A percentile compares a stretch with the other conserved stretches of the same genome.
Conservation (phyloP, 306 rosid species). For the Abrus pulchellus region DNA sequence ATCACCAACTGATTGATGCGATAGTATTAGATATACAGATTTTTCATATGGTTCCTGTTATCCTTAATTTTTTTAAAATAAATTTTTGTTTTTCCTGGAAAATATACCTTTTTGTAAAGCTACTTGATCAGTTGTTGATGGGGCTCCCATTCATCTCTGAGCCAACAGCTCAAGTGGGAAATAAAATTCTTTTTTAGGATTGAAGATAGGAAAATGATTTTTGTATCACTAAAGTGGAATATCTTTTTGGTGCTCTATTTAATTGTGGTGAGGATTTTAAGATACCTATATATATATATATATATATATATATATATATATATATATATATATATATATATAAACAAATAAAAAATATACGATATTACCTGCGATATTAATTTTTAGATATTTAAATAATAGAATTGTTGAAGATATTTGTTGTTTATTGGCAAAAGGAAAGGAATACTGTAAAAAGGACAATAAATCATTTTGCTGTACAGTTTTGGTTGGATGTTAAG, state of each 20-base stretch:
- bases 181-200: constrained; percentile 39
- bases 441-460: constrained; percentile 45
- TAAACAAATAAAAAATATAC: too few relatives aligned
- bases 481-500: constrained; percentile 51
- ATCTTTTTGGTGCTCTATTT: too few relatives aligned
- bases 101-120: constrained; percentile 20
- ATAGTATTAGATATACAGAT: constrained; percentile 26
- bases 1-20: constrained; percentile 24
- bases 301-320: too few relatives aligned
- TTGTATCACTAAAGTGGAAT: too few relatives aligned
- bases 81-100: not conserved
- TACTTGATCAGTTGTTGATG: constrained; percentile 3
- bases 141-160: constrained; percentile 5
- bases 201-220: not conserved
- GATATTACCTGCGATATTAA: too few relatives aligned
- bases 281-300: too few relatives aligned
- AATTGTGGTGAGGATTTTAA: too few relatives aligned
- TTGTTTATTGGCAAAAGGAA: not conserved
- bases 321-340: too few relatives aligned
- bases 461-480: constrained; percentile 49
- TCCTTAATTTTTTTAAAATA: not conserved
- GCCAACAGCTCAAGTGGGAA: constrained; percentile 16
- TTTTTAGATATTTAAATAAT: too few relatives aligned
- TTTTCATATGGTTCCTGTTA: constrained; percentile 11
- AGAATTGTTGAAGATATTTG: not conserved